Conservation (phyloP, 139 green algal species). For the Picochlorum sp. region DNA sequence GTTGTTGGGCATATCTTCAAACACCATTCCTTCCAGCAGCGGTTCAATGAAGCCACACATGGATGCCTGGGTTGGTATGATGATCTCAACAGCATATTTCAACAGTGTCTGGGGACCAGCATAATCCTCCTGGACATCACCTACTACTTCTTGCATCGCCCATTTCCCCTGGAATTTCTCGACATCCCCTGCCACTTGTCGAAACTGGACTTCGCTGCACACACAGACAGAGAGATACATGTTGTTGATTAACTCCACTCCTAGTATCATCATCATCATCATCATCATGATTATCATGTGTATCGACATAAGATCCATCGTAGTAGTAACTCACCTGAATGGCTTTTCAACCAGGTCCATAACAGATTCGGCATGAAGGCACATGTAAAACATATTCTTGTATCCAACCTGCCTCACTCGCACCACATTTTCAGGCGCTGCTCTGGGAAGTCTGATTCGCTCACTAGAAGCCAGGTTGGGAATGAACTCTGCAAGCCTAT, state of each 20-base stretch:
- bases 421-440: constrained; percentile 19
- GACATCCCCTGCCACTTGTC: constrained; percentile 43
- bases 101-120: constrained; percentile 32
- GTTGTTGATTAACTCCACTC: too few species aligned
- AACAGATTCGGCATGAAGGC: constrained; percentile 42
- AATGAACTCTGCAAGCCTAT: constrained; percentile 41
- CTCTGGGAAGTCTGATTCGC: constrained; percentile 23
- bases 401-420: constrained; percentile 44
- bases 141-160: constrained; percentile 29
- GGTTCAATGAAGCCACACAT: constrained; percentile 42
- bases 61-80: constrained; percentile 27
- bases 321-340: neutral
- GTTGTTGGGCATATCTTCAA: constrained; percentile 47
- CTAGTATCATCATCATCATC: too few species aligned
- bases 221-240: neutral
- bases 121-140: neutral
- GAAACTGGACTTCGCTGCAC: constrained; percentile 51
- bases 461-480: constrained; percentile 45
- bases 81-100: constrained; percentile 53
- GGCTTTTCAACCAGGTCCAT: constrained; percentile 48
- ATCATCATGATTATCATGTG: neutral
- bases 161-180: constrained; percentile 52
- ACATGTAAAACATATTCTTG: constrained; percentile 50
- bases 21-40: constrained; percentile 42
- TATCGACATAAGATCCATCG: neutral